phyloP scores from a whole-genome alignment of 2,329 filamentous ascomycete species.

The Paraconiothyrium sp. region DNA sequence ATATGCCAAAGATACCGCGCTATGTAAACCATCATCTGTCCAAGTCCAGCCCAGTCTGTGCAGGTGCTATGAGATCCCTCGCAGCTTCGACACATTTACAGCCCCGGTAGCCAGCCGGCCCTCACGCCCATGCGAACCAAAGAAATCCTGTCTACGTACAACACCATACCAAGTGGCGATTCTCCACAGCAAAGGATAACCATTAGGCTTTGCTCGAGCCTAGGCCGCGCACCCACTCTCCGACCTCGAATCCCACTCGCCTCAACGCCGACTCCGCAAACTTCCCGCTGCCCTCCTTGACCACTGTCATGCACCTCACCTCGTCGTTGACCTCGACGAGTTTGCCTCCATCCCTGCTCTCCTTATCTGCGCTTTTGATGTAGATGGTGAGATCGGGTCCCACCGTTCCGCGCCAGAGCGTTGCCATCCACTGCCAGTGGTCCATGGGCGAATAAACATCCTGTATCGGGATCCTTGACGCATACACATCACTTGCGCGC shows the following conservation, averaged over 20 bases:
- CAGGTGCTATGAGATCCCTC: neutral
- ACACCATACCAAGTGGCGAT: neutral
- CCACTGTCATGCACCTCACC: conserved; percentile 52
- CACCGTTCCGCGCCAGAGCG: conserved; percentile 86
- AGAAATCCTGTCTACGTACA: neutral
- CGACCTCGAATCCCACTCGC: conserved; percentile 84
- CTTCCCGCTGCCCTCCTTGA: conserved; percentile 41
- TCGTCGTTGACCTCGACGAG: conserved; percentile 54
- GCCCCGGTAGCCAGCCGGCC: neutral
- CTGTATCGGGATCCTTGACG: conserved; percentile 75
- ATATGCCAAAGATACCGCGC: neutral
- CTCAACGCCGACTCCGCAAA: conserved; percentile 66
- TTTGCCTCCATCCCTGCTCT: conserved; percentile 44
- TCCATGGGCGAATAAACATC: conserved; percentile 84
- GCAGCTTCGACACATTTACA: neutral
- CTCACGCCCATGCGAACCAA: neutral
- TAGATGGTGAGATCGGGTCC: conserved; percentile 83
- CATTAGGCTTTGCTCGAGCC: conserved; percentile 16
- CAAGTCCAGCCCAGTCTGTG: neutral
- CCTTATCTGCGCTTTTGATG: conserved; percentile 54
- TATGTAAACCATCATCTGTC: neutral
- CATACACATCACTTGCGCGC: conserved; percentile 78
- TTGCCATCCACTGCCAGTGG: conserved; percentile 98
- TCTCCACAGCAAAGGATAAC: neutral
- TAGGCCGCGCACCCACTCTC: conserved; percentile 73